Evolutionary conservation across 208 protist genomes (phyloP).

Genomic region (Phytomonas sp.): DNA sequence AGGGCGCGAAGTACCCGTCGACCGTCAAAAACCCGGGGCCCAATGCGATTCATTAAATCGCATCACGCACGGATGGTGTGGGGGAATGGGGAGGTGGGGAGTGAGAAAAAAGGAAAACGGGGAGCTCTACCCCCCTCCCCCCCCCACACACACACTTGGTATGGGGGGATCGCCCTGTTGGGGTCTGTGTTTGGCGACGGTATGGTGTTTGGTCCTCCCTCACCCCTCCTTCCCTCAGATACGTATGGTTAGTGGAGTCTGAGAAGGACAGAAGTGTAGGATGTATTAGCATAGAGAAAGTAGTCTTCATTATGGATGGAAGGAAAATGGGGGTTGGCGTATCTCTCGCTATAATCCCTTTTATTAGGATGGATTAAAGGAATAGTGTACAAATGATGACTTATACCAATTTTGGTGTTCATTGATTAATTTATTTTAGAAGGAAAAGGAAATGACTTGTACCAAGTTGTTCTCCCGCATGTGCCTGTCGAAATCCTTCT

Average conservation of each 20-base stretch:
- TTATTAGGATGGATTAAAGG: background rate
- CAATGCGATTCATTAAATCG: slow-evolving; percentile 65
- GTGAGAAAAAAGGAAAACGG: background rate
- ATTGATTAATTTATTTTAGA: background rate
- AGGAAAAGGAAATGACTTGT: background rate
- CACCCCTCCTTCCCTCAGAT: background rate
- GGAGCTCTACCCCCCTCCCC: too few species aligned
- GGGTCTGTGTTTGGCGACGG: background rate
- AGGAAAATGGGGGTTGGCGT: too few species aligned
- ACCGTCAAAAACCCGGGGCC: slow-evolving; percentile 83
- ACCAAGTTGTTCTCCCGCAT: background rate
- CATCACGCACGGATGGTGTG: background rate
- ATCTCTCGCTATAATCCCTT: background rate
- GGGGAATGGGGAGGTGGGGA: background rate
- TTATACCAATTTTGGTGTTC: slow-evolving; percentile 1
- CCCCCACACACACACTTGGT: too few species aligned
- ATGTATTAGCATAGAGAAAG: background rate
- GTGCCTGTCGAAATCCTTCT: background rate
- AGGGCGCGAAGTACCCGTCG: slow-evolving; percentile 81
- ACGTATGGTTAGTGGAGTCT: background rate
- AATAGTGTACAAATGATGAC: background rate
- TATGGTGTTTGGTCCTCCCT: background rate
- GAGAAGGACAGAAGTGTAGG: background rate
- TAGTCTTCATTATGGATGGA: background rate
- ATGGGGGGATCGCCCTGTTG: too few species aligned